These are phyloP conservation scores for Thamnidium elegans DNA, from an alignment of 192 early-diverging fungal species.

Conservation along the genomic window DNA sequence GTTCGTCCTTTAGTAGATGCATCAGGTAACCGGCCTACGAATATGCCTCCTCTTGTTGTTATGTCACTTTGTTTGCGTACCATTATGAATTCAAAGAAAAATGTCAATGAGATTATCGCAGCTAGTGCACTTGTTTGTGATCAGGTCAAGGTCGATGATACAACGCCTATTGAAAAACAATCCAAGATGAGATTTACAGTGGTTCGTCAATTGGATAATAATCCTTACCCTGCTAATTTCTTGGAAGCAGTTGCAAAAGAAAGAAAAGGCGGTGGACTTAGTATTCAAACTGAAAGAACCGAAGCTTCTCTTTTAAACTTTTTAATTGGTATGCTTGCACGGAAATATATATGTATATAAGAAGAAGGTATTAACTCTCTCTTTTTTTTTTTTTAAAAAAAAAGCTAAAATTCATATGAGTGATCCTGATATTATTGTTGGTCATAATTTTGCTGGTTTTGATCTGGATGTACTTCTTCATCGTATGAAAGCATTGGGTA, in stretches of 20 bases:
- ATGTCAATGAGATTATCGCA: conserved; percentile 88
- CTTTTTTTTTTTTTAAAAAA: background rate
- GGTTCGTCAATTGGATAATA: conserved; percentile 69
- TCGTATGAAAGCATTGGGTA: conserved; percentile 82
- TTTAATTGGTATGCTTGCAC: conserved; percentile 53
- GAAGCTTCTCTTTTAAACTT: conserved; percentile 81
- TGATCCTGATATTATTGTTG: conserved; percentile 94
- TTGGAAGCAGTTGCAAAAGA: conserved; percentile 47
- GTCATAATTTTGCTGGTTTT: conserved; percentile 97
- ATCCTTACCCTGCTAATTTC: conserved; percentile 83
- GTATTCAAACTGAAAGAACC: conserved; percentile 59
- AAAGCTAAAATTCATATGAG: conserved; percentile 63
- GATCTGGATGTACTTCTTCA: conserved; percentile 91
- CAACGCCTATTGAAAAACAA: conserved; percentile 42
- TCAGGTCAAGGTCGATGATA: conserved; percentile 60
- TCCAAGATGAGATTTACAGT: conserved; percentile 58
- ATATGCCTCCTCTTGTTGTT: conserved; percentile 74
- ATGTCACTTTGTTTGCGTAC: conserved; percentile 88
- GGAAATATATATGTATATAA: background rate
- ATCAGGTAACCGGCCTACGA: conserved; percentile 34
- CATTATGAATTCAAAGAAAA: conserved; percentile 73
- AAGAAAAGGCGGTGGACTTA: conserved; percentile 27
- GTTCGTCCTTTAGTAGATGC: conserved; percentile 59
- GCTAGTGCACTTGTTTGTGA: conserved; percentile 73
- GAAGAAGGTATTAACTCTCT: background rate